Conservation (phyloP, 73 alveolate species). For the Paramecium pentaurelia region DNA sequence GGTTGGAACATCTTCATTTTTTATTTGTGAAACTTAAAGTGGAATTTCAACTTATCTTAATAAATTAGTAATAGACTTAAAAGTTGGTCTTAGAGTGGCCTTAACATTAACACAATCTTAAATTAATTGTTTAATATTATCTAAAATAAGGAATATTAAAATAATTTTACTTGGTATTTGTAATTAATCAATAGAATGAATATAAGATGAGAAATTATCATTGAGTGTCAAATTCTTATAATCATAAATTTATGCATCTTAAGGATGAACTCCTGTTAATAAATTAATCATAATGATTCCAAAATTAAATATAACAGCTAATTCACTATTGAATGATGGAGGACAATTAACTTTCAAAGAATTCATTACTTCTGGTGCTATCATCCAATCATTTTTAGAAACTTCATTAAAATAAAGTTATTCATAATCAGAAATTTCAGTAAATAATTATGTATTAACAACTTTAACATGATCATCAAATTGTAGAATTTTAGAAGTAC, state of each 20-base stretch:
- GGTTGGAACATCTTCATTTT: background rate
- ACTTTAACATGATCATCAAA: background rate
- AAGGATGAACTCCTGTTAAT: background rate
- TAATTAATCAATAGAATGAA: background rate
- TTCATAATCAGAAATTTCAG: constrained; percentile 18
- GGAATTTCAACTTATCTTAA: background rate
- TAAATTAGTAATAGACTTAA: background rate
- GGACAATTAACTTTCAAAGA: background rate
- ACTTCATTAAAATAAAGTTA: background rate
- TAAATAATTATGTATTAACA: background rate
- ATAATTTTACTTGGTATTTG: background rate
- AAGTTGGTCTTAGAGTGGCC: background rate
- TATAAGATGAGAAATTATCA: background rate
- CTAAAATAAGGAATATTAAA: background rate
- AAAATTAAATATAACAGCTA: constrained; percentile 1
- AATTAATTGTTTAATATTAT: background rate
- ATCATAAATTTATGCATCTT: background rate
- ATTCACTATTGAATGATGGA: background rate
- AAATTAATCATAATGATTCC: background rate
- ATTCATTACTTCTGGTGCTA: constrained; percentile 41
- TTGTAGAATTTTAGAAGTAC: background rate
- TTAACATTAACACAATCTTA: background rate
- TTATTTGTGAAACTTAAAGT: background rate
- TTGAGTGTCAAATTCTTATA: background rate
- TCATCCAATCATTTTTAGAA: background rate